Evolutionary conservation across 2,329 filamentous ascomycete genomes (phyloP).

Genomic region (Ramularia collo-cygni): DNA sequence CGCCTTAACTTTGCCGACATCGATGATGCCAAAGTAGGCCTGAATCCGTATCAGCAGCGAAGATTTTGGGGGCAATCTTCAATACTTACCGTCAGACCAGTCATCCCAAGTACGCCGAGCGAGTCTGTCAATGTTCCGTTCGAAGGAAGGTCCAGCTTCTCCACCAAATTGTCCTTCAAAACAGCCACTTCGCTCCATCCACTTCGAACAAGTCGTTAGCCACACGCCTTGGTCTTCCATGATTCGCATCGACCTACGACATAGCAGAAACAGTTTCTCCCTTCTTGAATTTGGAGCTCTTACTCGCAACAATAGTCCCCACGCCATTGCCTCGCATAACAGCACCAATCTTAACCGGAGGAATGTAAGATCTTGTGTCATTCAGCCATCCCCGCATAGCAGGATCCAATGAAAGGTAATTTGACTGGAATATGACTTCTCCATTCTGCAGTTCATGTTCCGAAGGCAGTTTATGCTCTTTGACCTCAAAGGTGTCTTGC

Average conservation of each 20-base stretch:
- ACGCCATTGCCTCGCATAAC: constrained; percentile 35
- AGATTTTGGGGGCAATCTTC: too few relatives aligned
- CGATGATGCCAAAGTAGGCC: constrained; percentile 54
- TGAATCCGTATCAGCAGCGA: not conserved
- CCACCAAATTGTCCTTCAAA: constrained; percentile 19
- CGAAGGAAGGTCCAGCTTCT: constrained; percentile 20
- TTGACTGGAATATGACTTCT: constrained; percentile 42
- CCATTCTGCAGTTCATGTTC: constrained; percentile 23
- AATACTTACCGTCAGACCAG: constrained; percentile 57
- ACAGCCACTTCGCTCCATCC: constrained; percentile 40
- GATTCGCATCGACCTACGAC: too few relatives aligned
- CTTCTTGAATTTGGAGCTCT: constrained; percentile 21
- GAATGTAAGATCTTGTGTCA: constrained; percentile 39
- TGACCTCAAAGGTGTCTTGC: constrained; percentile 18
- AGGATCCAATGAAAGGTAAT: constrained; percentile 48
- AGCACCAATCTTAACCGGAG: constrained; percentile 38
- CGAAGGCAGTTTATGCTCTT: constrained; percentile 16
- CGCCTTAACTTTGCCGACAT: constrained; percentile 59
- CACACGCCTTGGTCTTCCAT: too few relatives aligned
- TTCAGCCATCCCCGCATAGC: constrained; percentile 48
- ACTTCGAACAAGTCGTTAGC: not conserved
- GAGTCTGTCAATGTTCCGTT: constrained; percentile 22
- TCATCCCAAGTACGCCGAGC: constrained; percentile 46
- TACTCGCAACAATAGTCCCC: constrained; percentile 33
- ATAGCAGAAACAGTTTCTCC: constrained; percentile 32